A percentile compares a stretch with the other conserved stretches of the same genome.
These are phyloP conservation scores for Paramecium tetraurelia DNA, from an alignment of 73 alveolate species.

Conservation along the genomic window DNA sequence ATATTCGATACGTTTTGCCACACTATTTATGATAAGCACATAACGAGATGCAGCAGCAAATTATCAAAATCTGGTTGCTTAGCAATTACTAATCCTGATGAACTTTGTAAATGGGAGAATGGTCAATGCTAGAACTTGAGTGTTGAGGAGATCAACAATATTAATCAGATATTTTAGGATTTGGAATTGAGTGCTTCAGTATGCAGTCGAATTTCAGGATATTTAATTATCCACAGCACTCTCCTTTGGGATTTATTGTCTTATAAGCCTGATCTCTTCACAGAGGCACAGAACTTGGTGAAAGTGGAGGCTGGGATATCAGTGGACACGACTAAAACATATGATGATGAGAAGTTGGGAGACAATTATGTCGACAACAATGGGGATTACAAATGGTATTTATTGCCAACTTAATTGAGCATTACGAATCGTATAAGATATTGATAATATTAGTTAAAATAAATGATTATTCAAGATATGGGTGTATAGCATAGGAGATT, in stretches of 20 bases:
- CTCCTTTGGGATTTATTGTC: not conserved
- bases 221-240: not conserved
- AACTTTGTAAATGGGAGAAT: constrained; percentile 34
- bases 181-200: constrained; percentile 31
- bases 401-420: not conserved
- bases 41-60: not conserved
- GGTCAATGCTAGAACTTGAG: not conserved
- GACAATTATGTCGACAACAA: not conserved
- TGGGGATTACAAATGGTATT: constrained; percentile 9
- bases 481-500: constrained; percentile 26
- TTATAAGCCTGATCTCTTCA: not conserved
- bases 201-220: constrained; percentile 5
- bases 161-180: not conserved
- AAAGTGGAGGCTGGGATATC: constrained; percentile 4
- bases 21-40: not conserved
- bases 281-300: not conserved
- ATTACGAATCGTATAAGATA: not conserved
- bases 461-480: not conserved
- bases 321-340: not conserved
- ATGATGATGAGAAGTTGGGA: not conserved
- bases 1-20: not conserved
- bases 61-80: constrained; percentile 2
- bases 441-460: not conserved
- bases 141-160: not conserved
- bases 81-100: not conserved